Base-by-base conservation (phyloP, 257 asterid genomes). In the Buddleja alternifolia region DNA sequence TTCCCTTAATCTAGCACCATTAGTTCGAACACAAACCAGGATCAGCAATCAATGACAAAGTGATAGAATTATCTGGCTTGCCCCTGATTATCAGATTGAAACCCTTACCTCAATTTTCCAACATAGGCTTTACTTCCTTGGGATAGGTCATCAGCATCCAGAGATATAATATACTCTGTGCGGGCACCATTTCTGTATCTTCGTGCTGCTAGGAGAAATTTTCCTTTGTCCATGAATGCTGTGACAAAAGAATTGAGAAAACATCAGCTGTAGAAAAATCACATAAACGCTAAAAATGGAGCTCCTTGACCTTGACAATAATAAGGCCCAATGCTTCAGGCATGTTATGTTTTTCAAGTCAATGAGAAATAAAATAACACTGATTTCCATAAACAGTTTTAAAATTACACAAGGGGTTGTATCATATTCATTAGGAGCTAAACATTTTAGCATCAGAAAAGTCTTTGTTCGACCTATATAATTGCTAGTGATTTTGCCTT, bases 101-200 rank as follows among this genome's bases (percentile, higher is more conserved):
- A 66, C 24, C 44, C 77, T 54, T 51, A 93, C 98, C 98, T 93
- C 75, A 93, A 71, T 78, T 93, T 93, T 77, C 98, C 98, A 45
- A 90, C 95, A 70, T 90, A 93, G 8, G 97, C 92, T 75, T 86
- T 88, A 80, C 96, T 88, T 79, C 88, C 93, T 81, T 85, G 97
- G 74, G 96, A 93, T 48, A 88, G 72, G 74, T 88, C 97, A 32
- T 85, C 77, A 21, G 94, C 93, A 65, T 93, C 95, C 67, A 93
- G 82, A 37, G 98, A 88, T 40, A 93, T 83, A 69, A 93, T 76
- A 68, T 90, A 93, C 77, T 93, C 98, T 0, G 82, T 85, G 78
- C 84, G 90, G 54, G 97, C 84, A 25, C 97, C 97, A 67, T 67
- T 87, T 79, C 96, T 81, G 80, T 75, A 78, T 70, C 89, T 83